Evolutionary conservation across 129 eudicot genomes (phyloP).

Genomic region (Scalesia atractyloides): DNA sequence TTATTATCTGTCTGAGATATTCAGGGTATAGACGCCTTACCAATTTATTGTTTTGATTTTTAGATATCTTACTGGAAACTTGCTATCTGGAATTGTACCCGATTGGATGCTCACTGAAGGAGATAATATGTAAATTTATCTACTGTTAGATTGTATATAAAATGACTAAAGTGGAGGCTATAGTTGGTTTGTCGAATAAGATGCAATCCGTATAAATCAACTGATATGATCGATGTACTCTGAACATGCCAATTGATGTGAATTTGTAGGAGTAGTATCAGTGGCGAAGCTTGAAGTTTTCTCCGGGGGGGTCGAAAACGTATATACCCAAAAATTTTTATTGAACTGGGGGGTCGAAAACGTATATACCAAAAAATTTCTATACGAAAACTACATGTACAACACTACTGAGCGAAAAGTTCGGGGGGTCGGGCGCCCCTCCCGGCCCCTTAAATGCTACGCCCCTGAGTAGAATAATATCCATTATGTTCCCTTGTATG

Average conservation of each 20-base stretch:
- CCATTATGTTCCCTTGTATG: neutral
- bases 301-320: too few species aligned
- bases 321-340: too few species aligned
- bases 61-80: conserved; percentile 58
- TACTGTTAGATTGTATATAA: conserved; percentile 14
- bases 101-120: conserved; percentile 41
- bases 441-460: too few species aligned
- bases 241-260: neutral
- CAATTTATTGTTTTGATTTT: conserved; percentile 14
- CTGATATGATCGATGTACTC: neutral
- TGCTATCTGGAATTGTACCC: conserved; percentile 49
- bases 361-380: too few species aligned
- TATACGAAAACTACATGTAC: too few species aligned
- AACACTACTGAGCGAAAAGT: too few species aligned
- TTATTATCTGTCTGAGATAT: too few species aligned
- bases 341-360: too few species aligned
- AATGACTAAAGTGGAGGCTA: neutral
- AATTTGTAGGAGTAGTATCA: neutral
- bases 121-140: conserved; percentile 38
- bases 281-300: too few species aligned
- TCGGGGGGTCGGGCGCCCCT: too few species aligned
- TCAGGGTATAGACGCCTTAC: neutral
- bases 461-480: neutral
- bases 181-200: neutral
- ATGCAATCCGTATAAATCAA: conserved; percentile 5